These are phyloP conservation scores for Veloboletus limbatus DNA, from an alignment of 1,284 basidiomycete genomes.

Conservation along the genomic window DNA sequence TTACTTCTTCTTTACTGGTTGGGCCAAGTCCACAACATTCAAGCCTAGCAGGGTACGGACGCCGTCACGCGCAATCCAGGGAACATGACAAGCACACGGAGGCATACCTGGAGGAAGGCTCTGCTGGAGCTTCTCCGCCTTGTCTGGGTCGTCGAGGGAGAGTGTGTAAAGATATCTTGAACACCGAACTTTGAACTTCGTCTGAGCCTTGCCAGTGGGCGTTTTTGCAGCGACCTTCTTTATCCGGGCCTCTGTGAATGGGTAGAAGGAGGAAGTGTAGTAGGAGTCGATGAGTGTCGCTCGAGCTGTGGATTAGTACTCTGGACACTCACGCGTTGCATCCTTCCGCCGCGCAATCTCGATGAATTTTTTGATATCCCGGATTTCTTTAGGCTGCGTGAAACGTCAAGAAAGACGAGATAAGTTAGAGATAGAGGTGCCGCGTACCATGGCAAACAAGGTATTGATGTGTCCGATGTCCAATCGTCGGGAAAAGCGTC, in stretches of 20 bases:
- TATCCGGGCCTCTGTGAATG: constrained; percentile 80
- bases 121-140: constrained; percentile 98
- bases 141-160: constrained; percentile 92
- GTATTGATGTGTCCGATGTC: constrained; percentile 3
- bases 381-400: constrained; percentile 91
- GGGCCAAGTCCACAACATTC: constrained; percentile 60
- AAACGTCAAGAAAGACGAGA: constrained; percentile 6
- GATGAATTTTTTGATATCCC: constrained; percentile 99
- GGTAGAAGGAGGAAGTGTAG: background rate
- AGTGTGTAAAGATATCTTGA: constrained; percentile 98
- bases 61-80: constrained; percentile 2
- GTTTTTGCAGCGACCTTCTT: constrained; percentile 83
- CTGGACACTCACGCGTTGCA: constrained; percentile 56
- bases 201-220: constrained; percentile 74
- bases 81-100: background rate
- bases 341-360: constrained; percentile 92
- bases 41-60: constrained; percentile 47
- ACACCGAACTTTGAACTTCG: constrained; percentile 99
- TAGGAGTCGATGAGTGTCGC: constrained; percentile 2
- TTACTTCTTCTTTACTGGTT: constrained; percentile 70
- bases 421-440: background rate
- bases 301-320: constrained; percentile 20
- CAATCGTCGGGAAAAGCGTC: background rate
- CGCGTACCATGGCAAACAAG: constrained; percentile 27
- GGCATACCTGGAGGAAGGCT: constrained; percentile 89